phyloP scores from a whole-genome alignment of 495 filamentous ascomycete genomes.

The Neurospora discreta region DNA sequence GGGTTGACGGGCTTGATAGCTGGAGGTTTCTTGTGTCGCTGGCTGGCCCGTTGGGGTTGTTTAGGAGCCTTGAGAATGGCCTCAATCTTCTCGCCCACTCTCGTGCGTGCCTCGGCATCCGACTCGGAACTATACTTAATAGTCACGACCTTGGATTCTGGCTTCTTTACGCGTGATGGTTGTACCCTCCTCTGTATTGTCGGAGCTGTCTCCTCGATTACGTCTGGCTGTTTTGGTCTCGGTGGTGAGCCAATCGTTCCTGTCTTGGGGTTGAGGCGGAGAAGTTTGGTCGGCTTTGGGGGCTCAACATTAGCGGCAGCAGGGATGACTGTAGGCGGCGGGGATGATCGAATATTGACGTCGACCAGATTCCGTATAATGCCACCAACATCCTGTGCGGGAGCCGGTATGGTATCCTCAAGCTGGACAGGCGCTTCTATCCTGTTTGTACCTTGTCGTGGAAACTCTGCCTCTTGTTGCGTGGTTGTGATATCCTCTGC shows the following conservation, averaged over 20 bases:
- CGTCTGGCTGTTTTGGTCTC: conserved; percentile 14
- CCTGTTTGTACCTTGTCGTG: not conserved
- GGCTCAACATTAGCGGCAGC: not conserved
- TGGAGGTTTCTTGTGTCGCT: conserved; percentile 5
- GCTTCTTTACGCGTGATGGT: conserved; percentile 4
- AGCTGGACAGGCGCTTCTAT: not conserved
- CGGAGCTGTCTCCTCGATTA: not conserved
- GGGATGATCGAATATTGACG: not conserved
- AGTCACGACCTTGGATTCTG: conserved; percentile 14
- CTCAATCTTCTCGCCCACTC: conserved; percentile 24
- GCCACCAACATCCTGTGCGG: not conserved
- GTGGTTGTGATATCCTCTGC: not conserved
- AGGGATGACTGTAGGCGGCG: not conserved
- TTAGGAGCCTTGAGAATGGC: conserved; percentile 15
- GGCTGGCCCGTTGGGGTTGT: conserved; percentile 10
- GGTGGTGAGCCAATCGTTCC: conserved; percentile 47
- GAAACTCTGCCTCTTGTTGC: not conserved
- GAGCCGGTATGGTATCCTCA: not conserved
- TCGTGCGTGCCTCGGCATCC: conserved; percentile 14
- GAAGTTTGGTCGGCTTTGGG: conserved; percentile 32
- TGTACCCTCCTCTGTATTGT: not conserved
- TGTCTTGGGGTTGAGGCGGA: conserved; percentile 37
- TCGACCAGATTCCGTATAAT: not conserved
- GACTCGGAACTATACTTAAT: conserved; percentile 26
- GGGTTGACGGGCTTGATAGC: conserved; percentile 13